Evolutionary conservation across 2,329 filamentous ascomycete genomes (phyloP), one percentile per base, ranked within the genome.

Genomic region (Grosmannia penicillata): DNA sequence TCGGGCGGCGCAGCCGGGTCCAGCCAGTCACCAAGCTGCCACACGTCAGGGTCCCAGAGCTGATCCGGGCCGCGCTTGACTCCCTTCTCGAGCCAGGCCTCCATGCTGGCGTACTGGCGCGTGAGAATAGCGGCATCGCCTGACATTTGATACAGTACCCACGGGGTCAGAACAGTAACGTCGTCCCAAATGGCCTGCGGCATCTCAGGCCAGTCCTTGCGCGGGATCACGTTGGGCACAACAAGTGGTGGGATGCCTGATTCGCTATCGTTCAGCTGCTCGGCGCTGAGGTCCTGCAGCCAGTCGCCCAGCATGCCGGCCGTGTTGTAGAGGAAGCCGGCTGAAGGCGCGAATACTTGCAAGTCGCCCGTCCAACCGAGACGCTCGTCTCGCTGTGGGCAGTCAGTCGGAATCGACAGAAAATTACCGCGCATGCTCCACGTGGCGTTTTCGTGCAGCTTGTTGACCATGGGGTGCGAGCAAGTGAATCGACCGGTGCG

Each of bases 361-460:
- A 60, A 54, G 44, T 71, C 64, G 14, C 71, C 64, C 1, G 63
- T 68, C 71, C 70, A 70, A 17, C 65, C 64, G 6, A 72, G 50
- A 0, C 68, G 58, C 50, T 73, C 68, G 38, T 74, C 68, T 2
- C 68, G 57, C 43, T 72, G 67, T 0, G 69, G 69, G 44, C 68
- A 73, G 46, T 77, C 72, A 0, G 70, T 75, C 0, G 70, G 70
- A 0, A 75, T 52, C 0, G 60, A 63, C 4, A 75, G 45, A 45
- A 77, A 75, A 45, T 76, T 77, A 1, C 70, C 70, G 22, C 62
- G 60, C 63, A 74, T 72, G 6, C 62, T 63, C 72, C 72, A 75
- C 23, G 56, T 48, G 0, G 68, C 60, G 38, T 77, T 77, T 1
- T 59, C 38, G 44, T 75, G 65, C 5, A 78, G 59, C 33, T 65